phyloP scores from a whole-genome alignment of 139 green algal genomes.

The Pleodorina starrii region DNA sequence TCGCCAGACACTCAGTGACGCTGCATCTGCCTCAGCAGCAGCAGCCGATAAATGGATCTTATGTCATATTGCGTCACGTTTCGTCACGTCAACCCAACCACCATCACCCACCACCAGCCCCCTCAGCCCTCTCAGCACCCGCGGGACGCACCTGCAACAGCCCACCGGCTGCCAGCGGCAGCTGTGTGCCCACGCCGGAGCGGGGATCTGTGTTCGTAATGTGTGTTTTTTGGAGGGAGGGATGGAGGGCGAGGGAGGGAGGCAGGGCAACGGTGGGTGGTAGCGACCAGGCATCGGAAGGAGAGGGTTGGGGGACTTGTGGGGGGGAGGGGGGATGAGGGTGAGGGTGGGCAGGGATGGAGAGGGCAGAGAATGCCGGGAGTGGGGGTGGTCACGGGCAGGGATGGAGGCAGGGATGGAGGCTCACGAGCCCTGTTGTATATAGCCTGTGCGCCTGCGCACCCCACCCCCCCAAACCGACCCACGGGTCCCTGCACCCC shows the following conservation, averaged over 20 bases:
- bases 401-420: too few relatives aligned
- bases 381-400: too few relatives aligned
- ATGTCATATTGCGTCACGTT: too few relatives aligned
- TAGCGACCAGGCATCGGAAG: too few relatives aligned
- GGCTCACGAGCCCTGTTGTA: too few relatives aligned
- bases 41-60: too few relatives aligned
- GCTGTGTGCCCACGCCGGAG: slow-evolving; percentile 1
- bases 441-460: too few relatives aligned
- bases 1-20: too few relatives aligned
- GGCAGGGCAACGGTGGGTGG: background rate
- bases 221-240: background rate
- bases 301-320: too few relatives aligned
- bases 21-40: too few relatives aligned
- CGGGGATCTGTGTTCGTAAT: slow-evolving; percentile 18
- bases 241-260: background rate
- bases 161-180: slow-evolving; percentile 57
- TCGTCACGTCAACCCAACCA: background rate
- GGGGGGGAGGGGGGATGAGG: background rate
- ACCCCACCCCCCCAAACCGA: background rate
- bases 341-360: background rate
- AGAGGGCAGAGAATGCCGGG: too few relatives aligned
- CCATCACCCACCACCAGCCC: background rate
- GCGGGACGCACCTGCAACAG: slow-evolving; percentile 56
- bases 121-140: background rate
- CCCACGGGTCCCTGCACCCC: background rate